Conservation (phyloP, 2,329 filamentous ascomycete genomes). For the Colletotrichum sansevieriae region DNA sequence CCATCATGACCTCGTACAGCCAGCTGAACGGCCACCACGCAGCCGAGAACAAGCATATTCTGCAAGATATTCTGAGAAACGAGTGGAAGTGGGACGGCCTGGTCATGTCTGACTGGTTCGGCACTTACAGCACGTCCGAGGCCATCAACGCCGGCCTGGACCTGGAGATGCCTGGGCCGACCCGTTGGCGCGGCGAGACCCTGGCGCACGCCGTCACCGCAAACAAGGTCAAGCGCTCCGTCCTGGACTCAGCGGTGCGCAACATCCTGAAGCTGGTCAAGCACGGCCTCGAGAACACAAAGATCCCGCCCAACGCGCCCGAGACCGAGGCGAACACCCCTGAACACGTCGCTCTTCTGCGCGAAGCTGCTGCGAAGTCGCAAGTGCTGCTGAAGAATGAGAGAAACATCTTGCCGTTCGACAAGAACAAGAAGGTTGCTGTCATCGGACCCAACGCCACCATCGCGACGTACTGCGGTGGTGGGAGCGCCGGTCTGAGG, state of each 20-base stretch:
- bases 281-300: constrained; percentile 52
- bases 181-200: constrained; percentile 52
- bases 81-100: constrained; percentile 71
- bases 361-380: constrained; percentile 51
- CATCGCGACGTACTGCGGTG: constrained; percentile 49
- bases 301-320: constrained; percentile 65
- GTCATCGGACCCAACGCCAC: constrained; percentile 69
- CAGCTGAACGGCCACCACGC: constrained; percentile 51
- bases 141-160: constrained; percentile 48
- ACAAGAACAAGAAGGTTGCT: constrained; percentile 51
- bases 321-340: constrained; percentile 69
- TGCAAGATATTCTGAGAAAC: constrained; percentile 64
- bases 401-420: constrained; percentile 71
- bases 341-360: constrained; percentile 67
- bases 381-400: constrained; percentile 83
- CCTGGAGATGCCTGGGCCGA: constrained; percentile 56
- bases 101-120: constrained; percentile 72
- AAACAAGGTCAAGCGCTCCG: constrained; percentile 67
- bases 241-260: constrained; percentile 60
- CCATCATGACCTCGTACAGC: constrained; percentile 69
- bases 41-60: constrained; percentile 57
- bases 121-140: constrained; percentile 63
- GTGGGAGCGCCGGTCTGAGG: constrained; percentile 50
- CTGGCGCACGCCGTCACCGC: constrained; percentile 66
- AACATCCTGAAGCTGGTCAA: constrained; percentile 54